These are phyloP conservation scores for Globisporangium parvum DNA, from an alignment of 352 stramenopile species.

Conservation along the genomic window DNA sequence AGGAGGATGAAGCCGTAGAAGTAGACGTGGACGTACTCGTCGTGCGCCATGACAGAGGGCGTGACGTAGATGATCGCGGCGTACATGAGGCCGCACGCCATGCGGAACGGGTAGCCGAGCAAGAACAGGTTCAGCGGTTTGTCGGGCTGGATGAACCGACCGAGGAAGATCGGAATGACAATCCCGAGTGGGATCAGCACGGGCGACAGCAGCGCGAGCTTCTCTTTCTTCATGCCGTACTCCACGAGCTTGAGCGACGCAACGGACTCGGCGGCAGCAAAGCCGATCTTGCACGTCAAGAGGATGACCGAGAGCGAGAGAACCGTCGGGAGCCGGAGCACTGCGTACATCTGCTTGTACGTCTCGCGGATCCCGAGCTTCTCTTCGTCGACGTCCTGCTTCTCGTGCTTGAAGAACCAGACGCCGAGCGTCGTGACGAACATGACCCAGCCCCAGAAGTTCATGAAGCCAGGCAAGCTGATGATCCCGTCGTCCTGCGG, in stretches of 20 bases:
- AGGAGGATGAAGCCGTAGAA: conserved; percentile 78
- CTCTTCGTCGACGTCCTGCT: conserved; percentile 46
- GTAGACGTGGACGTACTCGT: conserved; percentile 67
- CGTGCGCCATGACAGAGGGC: conserved; percentile 64
- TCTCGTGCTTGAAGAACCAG: conserved; percentile 91
- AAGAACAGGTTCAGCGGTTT: conserved; percentile 74
- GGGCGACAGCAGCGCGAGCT: conserved; percentile 81
- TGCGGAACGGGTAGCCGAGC: conserved; percentile 79
- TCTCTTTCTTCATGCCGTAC: conserved; percentile 91
- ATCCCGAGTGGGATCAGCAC: conserved; percentile 87
- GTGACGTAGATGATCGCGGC: conserved; percentile 77
- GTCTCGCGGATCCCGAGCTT: conserved; percentile 83
- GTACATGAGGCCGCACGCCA: conserved; percentile 82
- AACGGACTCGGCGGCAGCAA: conserved; percentile 88
- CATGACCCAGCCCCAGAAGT: conserved; percentile 93
- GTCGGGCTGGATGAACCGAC: conserved; percentile 61
- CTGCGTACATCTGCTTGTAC: conserved; percentile 86
- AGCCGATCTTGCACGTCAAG: conserved; percentile 90
- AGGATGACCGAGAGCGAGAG: conserved; percentile 83
- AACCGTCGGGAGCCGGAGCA: conserved; percentile 84
- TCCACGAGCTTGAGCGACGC: conserved; percentile 91
- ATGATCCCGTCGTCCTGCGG: conserved; percentile 76
- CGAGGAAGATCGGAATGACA: conserved; percentile 79
- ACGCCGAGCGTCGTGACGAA: conserved; percentile 89
- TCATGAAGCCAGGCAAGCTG: conserved; percentile 87